Evolutionary conservation across 106 monocot genomes (phyloP).

Genomic region (Apostasia shenzhenica): DNA sequence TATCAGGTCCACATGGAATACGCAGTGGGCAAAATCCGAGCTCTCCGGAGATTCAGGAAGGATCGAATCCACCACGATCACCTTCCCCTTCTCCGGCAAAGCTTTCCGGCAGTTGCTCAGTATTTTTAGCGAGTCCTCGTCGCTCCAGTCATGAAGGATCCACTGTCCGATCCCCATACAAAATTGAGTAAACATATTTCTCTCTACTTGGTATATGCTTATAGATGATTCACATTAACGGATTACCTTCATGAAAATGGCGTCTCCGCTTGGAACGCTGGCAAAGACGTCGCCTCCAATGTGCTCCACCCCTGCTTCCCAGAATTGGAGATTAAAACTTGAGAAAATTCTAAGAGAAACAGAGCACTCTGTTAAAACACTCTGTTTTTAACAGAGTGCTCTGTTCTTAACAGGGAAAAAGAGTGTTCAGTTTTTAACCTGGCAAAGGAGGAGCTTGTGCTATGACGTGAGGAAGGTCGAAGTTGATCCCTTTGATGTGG

Average conservation of each 20-base stretch:
- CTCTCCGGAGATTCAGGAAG: constrained; percentile 12
- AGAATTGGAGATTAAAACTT: too few relatives aligned
- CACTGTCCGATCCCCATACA: neutral
- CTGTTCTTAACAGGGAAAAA: neutral
- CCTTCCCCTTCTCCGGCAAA: constrained; percentile 22
- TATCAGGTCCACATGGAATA: constrained; percentile 15
- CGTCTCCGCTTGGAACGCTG: constrained; percentile 12
- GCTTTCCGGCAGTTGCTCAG: constrained; percentile 36
- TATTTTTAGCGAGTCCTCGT: constrained; percentile 21
- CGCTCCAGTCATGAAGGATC: constrained; percentile 35
- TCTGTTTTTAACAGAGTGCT: neutral
- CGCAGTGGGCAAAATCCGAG: neutral
- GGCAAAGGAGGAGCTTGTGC: constrained; percentile 11
- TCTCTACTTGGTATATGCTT: neutral
- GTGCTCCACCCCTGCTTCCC: constrained; percentile 14
- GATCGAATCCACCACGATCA: constrained; percentile 22
- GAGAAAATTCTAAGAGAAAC: neutral
- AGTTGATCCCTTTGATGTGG: constrained; percentile 23
- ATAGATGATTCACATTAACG: neutral
- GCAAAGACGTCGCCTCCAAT: constrained; percentile 14
- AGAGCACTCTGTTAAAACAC: neutral
- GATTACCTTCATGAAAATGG: constrained; percentile 14
- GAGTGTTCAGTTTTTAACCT: neutral
- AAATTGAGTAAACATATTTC: neutral
- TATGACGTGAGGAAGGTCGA: constrained; percentile 25